These are phyloP conservation scores for Raddia distichophylla DNA, from an alignment of 176 grass and related monocot genomes.

Conservation along the genomic window DNA sequence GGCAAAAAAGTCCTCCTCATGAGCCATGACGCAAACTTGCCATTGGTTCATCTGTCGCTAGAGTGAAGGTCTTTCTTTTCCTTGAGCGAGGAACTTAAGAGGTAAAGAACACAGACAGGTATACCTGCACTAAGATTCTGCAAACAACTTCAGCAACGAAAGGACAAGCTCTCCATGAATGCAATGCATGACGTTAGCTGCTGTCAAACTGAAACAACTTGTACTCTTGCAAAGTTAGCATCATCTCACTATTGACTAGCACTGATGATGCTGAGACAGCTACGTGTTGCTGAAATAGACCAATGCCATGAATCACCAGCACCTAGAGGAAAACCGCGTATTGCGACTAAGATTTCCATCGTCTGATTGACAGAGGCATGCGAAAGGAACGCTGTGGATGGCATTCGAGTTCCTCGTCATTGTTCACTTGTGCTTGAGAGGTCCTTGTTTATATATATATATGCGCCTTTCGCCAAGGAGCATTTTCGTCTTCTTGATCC, in stretches of 20 bases:
- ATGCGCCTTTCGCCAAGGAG: neutral
- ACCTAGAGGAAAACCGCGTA: neutral
- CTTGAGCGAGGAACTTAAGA: conserved; percentile 1
- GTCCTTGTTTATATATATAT: conserved; percentile 51
- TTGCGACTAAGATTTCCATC: neutral
- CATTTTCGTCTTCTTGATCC: conserved; percentile 41
- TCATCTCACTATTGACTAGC: too few relatives aligned
- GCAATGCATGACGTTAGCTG: conserved; percentile 35
- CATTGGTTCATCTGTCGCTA: conserved; percentile 32
- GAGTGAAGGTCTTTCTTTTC: conserved; percentile 37
- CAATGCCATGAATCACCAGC: conserved; percentile 19
- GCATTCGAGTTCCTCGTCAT: neutral
- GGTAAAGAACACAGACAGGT: conserved; percentile 12
- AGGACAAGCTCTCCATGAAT: conserved; percentile 26
- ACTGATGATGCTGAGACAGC: neutral
- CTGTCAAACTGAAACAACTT: conserved; percentile 40
- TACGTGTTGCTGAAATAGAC: neutral
- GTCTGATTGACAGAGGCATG: neutral
- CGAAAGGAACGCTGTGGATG: conserved; percentile 19
- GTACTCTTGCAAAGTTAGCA: neutral
- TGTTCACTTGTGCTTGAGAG: conserved; percentile 15
- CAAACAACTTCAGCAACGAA: conserved; percentile 30
- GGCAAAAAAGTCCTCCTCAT: neutral
- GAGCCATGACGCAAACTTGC: conserved; percentile 10
- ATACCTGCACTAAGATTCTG: conserved; percentile 29